These are phyloP conservation scores for Backusella sp. DNA, from an alignment of 192 early-diverging fungal species.

Conservation along the genomic window DNA sequence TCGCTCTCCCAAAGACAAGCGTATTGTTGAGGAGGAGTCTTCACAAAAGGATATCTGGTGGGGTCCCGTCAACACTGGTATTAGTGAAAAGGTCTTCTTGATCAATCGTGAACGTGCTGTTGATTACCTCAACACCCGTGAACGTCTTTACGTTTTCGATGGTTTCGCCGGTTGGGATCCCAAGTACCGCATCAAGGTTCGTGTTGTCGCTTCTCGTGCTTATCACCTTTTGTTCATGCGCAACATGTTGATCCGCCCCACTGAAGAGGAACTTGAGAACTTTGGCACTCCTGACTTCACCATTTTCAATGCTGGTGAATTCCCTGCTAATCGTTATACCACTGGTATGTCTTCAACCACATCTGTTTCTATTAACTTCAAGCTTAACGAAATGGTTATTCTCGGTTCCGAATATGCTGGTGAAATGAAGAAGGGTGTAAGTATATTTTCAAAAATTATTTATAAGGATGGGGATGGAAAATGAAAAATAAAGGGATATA, in stretches of 20 bases:
- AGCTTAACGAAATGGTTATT: constrained; percentile 95
- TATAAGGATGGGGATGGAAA: neutral
- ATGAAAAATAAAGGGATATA: neutral
- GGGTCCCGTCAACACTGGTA: constrained; percentile 96
- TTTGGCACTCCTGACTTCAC: constrained; percentile 98
- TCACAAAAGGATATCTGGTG: constrained; percentile 95
- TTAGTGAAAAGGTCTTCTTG: constrained; percentile 77
- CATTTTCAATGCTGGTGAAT: constrained; percentile 94
- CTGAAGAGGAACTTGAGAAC: constrained; percentile 81
- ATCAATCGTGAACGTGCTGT: constrained; percentile 95
- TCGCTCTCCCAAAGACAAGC: constrained; percentile 94
- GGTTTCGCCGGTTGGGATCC: constrained; percentile 98
- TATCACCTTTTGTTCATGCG: constrained; percentile 98
- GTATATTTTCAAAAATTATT: constrained; percentile 16
- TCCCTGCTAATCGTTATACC: constrained; percentile 92
- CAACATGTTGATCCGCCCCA: constrained; percentile 99
- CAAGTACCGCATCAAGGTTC: constrained; percentile 97
- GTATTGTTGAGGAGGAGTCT: constrained; percentile 89
- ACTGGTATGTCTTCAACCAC: constrained; percentile 96
- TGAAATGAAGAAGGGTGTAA: constrained; percentile 99
- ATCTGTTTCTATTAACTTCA: constrained; percentile 90
- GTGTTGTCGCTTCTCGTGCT: constrained; percentile 90
- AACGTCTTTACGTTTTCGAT: constrained; percentile 93
- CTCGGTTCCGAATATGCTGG: constrained; percentile 98
- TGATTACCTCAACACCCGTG: constrained; percentile 96